Conservation (phyloP, 2,329 filamentous ascomycete species). For the Piedraia hortae region DNA sequence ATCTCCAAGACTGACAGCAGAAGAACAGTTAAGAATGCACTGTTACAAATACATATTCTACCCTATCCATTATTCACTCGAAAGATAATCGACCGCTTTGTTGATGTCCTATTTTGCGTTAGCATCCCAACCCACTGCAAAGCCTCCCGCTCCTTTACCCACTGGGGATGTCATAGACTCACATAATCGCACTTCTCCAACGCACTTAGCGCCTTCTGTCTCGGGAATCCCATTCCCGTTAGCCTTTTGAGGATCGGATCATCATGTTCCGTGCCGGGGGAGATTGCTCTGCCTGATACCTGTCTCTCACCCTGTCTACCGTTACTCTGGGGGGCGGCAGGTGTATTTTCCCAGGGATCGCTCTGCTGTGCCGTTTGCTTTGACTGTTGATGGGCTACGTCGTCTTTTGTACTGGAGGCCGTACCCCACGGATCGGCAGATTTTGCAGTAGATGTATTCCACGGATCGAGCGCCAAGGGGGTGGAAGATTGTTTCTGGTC, state of each 20-base stretch:
- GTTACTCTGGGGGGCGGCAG: too few relatives aligned
- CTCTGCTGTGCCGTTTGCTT: too few relatives aligned
- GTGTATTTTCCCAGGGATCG: too few relatives aligned
- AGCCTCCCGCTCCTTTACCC: neutral
- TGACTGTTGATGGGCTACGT: too few relatives aligned
- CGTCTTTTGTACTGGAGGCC: too few relatives aligned
- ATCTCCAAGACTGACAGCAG: too few relatives aligned
- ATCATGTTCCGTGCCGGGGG: conserved; percentile 52
- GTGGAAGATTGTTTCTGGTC: conserved; percentile 17
- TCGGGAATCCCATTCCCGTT: conserved; percentile 65
- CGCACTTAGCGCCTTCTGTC: conserved; percentile 45
- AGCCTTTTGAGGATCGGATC: conserved; percentile 76
- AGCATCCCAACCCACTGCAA: neutral
- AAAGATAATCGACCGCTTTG: conserved; percentile 1
- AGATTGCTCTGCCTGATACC: conserved; percentile 45
- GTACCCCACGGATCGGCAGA: too few relatives aligned
- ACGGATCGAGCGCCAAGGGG: conserved; percentile 2
- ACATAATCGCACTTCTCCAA: conserved; percentile 86
- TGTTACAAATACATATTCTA: too few relatives aligned
- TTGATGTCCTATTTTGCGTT: conserved; percentile 1
- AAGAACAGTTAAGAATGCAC: too few relatives aligned
- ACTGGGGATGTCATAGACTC: neutral
- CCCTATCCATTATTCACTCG: too few relatives aligned
- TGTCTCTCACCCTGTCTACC: too few relatives aligned
- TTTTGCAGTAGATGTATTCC: conserved; percentile 1